phyloP scores from a whole-genome alignment of 2,329 filamentous ascomycete species.

The Xylaria hypoxylon region DNA sequence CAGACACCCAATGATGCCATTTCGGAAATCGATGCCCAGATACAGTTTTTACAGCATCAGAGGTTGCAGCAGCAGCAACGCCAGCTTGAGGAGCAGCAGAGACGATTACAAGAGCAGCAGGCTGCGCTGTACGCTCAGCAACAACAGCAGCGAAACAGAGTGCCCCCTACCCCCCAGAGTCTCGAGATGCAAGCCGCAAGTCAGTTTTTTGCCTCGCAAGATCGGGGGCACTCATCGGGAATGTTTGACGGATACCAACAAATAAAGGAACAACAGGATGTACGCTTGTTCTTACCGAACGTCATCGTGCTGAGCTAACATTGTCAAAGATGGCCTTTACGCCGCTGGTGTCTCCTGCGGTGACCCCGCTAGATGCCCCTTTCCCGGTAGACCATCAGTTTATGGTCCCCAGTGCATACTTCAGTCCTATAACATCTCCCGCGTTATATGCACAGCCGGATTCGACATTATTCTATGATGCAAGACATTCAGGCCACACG shows the following conservation, averaged over 20 bases:
- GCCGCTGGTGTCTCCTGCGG: constrained; percentile 84
- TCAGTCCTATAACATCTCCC: constrained; percentile 85
- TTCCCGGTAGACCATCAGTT: constrained; percentile 71
- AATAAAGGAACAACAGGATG: constrained; percentile 76
- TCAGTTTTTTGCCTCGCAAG: constrained; percentile 71
- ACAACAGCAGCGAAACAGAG: constrained; percentile 63
- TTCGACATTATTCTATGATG: constrained; percentile 58
- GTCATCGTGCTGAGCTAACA: constrained; percentile 45
- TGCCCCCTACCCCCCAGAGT: constrained; percentile 85
- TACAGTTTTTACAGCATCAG: constrained; percentile 73
- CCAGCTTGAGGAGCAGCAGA: constrained; percentile 68
- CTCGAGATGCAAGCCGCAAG: constrained; percentile 76
- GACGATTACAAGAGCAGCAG: constrained; percentile 55
- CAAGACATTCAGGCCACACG: constrained; percentile 55
- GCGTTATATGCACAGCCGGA: constrained; percentile 79
- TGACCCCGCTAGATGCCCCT: constrained; percentile 80
- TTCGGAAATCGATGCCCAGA: constrained; percentile 72
- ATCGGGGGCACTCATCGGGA: constrained; percentile 66
- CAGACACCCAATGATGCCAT: constrained; percentile 64
- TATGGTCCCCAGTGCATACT: constrained; percentile 77
- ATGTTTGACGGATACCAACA: constrained; percentile 75
- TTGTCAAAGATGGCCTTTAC: constrained; percentile 76
- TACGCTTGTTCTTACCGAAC: constrained; percentile 52
- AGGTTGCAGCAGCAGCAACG: constrained; percentile 70
- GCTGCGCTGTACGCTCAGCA: constrained; percentile 61